These are phyloP conservation scores for Haplographium delicatum DNA, from an alignment of 495 filamentous ascomycete genomes.

Conservation along the genomic window DNA sequence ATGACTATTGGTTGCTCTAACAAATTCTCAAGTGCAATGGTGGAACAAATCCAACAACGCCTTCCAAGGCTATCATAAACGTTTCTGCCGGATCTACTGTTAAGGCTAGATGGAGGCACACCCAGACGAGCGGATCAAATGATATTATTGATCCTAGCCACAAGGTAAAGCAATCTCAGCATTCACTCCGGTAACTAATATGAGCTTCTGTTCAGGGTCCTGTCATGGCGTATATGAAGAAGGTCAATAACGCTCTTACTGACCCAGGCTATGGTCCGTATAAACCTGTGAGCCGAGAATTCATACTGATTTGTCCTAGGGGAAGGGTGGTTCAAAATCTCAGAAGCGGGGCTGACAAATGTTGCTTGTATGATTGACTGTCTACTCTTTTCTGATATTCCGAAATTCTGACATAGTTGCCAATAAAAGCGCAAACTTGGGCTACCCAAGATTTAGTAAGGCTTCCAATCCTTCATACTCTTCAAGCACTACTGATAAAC, in stretches of 20 bases:
- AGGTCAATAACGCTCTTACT: constrained; percentile 37
- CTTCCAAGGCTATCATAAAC: constrained; percentile 36
- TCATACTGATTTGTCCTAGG: no score
- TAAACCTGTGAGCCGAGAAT: no score
- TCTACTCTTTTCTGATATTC: not conserved
- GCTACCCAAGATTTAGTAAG: constrained; percentile 15
- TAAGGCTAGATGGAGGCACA: constrained; percentile 44
- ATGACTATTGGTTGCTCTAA: not conserved
- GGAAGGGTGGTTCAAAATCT: constrained; percentile 34
- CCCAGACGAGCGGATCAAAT: constrained; percentile 33
- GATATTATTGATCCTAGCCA: constrained; percentile 44
- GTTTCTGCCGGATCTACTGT: constrained; percentile 45
- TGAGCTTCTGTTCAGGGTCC: constrained; percentile 26
- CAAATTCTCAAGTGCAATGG: constrained; percentile 41
- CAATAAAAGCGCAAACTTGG: constrained; percentile 20
- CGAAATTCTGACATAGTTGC: not conserved
- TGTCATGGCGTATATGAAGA: constrained; percentile 44
- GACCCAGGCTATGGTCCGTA: constrained; percentile 27
- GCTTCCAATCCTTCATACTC: not conserved
- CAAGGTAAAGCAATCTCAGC: constrained; percentile 15
- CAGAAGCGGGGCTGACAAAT: constrained; percentile 16
- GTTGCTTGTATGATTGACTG: constrained; percentile 6
- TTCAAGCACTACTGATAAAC: not conserved
- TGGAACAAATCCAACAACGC: constrained; percentile 43
- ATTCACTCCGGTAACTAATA: not conserved